Evolutionary conservation across 2,329 filamentous ascomycete genomes (phyloP).

Genomic region (Fusarium sp.): DNA sequence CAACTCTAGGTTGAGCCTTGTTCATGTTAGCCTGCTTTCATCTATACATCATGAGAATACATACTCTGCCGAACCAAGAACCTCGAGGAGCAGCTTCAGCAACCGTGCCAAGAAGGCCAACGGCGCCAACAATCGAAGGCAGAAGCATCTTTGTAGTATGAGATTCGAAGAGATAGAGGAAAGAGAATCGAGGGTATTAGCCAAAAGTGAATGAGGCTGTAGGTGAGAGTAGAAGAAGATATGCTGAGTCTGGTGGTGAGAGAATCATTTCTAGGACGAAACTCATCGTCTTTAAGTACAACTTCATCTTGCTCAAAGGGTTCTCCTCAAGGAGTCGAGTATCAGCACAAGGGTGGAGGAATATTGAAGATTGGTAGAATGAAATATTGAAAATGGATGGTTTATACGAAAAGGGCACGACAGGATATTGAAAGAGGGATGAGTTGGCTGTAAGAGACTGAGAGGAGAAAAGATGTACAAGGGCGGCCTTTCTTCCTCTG

Average conservation of each 20-base stretch:
- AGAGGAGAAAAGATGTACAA: conserved; percentile 1
- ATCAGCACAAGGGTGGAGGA: conserved; percentile 28
- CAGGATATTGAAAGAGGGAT: conserved; percentile 26
- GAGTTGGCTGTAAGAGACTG: neutral
- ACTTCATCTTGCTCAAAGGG: conserved; percentile 37
- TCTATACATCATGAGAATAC: neutral
- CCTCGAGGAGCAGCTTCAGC: conserved; percentile 45
- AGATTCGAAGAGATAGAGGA: neutral
- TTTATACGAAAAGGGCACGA: conserved; percentile 14
- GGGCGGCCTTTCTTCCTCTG: conserved; percentile 8
- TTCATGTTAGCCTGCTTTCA: conserved; percentile 8
- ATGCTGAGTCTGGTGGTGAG: conserved; percentile 41
- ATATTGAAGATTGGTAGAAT: conserved; percentile 31
- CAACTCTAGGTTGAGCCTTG: conserved; percentile 18
- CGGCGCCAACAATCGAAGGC: conserved; percentile 39
- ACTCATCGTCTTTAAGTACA: conserved; percentile 38
- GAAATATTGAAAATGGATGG: conserved; percentile 11
- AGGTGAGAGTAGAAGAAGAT: conserved; percentile 2
- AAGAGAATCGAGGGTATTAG: conserved; percentile 2
- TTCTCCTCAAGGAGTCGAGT: conserved; percentile 11
- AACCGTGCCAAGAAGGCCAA: conserved; percentile 42
- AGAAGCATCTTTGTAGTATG: conserved; percentile 40
- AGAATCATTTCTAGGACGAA: conserved; percentile 13
- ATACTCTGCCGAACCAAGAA: conserved; percentile 32
- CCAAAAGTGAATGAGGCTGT: conserved; percentile 26